Evolutionary conservation across 257 asterid genomes (phyloP).

Genomic region (Nicotiana knightiana): DNA sequence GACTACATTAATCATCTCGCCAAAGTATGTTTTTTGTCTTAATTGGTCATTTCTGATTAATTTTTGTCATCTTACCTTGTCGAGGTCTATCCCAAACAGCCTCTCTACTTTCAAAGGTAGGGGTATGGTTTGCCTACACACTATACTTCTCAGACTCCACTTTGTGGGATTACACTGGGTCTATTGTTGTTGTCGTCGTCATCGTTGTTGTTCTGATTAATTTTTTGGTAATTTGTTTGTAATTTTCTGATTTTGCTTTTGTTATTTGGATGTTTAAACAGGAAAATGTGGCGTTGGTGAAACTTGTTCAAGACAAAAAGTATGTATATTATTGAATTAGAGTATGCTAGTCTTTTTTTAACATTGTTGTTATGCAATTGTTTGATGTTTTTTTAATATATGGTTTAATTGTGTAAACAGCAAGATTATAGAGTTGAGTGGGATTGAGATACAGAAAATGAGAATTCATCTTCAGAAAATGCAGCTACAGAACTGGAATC

Average conservation of each 20-base stretch:
- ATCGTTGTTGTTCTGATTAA: not conserved
- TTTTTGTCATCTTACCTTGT: not conserved
- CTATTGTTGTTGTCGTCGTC: not conserved
- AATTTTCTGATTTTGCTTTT: not conserved
- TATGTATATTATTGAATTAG: constrained; percentile 2
- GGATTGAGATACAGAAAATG: constrained; percentile 61
- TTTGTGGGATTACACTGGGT: not conserved
- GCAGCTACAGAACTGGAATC: constrained; percentile 80
- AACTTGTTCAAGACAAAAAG: constrained; percentile 75
- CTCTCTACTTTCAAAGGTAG: not conserved
- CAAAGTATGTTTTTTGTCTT: constrained; percentile 32
- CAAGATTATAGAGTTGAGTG: constrained; percentile 71
- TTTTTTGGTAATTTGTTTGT: not conserved
- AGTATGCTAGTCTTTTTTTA: not conserved
- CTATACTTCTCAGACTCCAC: not conserved
- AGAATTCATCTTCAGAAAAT: constrained; percentile 59
- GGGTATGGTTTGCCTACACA: not conserved
- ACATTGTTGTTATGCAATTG: not conserved
- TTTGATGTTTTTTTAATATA: not conserved
- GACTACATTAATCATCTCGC: constrained; percentile 48
- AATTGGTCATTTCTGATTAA: not conserved
- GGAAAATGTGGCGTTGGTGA: constrained; percentile 77
- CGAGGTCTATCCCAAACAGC: not conserved
- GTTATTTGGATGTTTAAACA: constrained; percentile 27
- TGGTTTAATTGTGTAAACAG: constrained; percentile 33